Evolutionary conservation across 352 stramenopile species (phyloP), one percentile per base, ranked within the genome.

Genomic region (Phytophthora meadii): DNA sequence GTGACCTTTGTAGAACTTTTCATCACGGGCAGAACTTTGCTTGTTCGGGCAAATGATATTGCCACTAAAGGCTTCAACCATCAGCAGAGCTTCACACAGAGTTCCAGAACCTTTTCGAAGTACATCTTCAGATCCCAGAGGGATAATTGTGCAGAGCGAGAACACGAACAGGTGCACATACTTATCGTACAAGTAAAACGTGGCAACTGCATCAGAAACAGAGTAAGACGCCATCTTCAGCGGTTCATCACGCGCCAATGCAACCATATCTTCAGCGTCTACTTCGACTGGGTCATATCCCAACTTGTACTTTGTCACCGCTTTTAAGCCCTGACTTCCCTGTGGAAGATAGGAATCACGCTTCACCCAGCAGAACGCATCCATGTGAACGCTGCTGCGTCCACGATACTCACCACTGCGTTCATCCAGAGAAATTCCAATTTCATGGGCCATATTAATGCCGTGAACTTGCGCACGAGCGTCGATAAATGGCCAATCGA

Each of bases 141-240:
- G 98, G 79, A 99, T 99, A 69, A 99, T 98, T 2, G 98, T 99
- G 70, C 96, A 99, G 44, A 99, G 83, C 47, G 93, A 99, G 76
- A 99, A 99, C 52, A 99, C 98, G 74, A 99, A 99, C 55, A 99
- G 73, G 70, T 99, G 97, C 28, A 99, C 97, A 66, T 99, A 99
- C 66, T 99, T 99, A 62, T 98, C 96, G 76, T 99, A 99, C 14
- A 99, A 77, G 75, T 99, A 99, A 73, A 99, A 99, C 0, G 98
- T 99, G 1, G 98, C 97, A 10, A 99, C 97, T n/a, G 98, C 98
- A 82, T 99, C 98, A 15, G 97, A 99, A n/a, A 99, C 98, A 15
- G 96, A 99, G 81, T 99, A 99, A 19, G 93, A 97, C 1, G 98
- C 97, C 98, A 99, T 99, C 61, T 99, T 93, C 19, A 95, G 77